Evolutionary conservation across 768 basidiomycete species (phyloP).

Genomic region (Mycena crocata): DNA sequence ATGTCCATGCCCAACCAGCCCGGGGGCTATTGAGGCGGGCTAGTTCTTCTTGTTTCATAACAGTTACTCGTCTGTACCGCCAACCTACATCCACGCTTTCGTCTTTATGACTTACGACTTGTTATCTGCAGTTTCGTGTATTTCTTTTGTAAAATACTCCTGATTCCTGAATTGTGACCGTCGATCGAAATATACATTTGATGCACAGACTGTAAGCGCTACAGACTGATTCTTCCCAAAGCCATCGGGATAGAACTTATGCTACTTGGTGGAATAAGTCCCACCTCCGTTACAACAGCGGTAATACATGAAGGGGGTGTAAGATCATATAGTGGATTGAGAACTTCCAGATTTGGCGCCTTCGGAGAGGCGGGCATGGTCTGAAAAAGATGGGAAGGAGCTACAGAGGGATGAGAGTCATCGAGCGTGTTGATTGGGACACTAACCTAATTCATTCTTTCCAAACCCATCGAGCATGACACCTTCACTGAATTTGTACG

Average conservation of each 20-base stretch:
- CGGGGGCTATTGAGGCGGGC: constrained; percentile 29
- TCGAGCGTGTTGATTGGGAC: not conserved
- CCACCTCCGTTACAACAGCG: constrained; percentile 97
- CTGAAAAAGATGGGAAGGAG: constrained; percentile 50
- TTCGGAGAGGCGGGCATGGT: constrained; percentile 43
- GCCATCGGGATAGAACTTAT: constrained; percentile 87
- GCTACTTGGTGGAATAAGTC: constrained; percentile 92
- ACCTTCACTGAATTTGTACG: constrained; percentile 96
- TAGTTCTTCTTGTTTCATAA: too few relatives aligned
- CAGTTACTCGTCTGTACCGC: too few relatives aligned
- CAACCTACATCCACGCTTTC: constrained; percentile 10
- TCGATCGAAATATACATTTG: too few relatives aligned
- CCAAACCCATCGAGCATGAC: constrained; percentile 95
- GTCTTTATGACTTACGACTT: too few relatives aligned
- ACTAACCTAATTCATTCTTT: constrained; percentile 93
- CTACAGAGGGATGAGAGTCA: constrained; percentile 38
- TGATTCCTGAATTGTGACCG: too few relatives aligned
- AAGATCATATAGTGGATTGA: constrained; percentile 93
- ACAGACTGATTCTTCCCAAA: constrained; percentile 62
- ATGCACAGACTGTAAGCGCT: too few relatives aligned
- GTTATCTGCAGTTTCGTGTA: too few relatives aligned
- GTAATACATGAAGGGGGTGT: constrained; percentile 94
- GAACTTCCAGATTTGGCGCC: constrained; percentile 72
- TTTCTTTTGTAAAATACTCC: too few relatives aligned
- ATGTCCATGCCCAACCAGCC: constrained; percentile 28